Base-by-base conservation (phyloP, 176 grass and related monocot species). In the Oryza meridionalis region DNA sequence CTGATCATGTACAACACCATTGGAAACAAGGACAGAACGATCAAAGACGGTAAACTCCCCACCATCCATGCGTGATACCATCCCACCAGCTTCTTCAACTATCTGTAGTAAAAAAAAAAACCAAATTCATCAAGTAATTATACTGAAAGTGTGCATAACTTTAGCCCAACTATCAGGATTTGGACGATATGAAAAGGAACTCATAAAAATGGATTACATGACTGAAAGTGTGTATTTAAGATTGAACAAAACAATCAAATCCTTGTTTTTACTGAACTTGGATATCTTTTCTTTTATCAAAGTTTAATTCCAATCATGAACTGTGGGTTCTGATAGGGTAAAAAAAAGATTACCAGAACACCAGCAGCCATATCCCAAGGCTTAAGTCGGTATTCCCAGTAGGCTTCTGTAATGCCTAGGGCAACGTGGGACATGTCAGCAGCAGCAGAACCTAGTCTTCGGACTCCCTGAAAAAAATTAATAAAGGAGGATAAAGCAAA, bases 331-430 rank as follows among this genome's bases (percentile, higher is more conserved):
- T 33, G 51, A 81, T 10, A 2, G 29, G 12, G 58, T 2, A 1
- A 79, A 61, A 71, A 71, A 67, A 76, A 10, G 40, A 83, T 80
- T 93, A 98, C 96, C 89, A 98, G 81, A 70, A 92, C 93, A 2
- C 96, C 96, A 85, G 93, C 96, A 84, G 96, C 93, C 96, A 98
- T 93, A 75, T 98, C 96, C 96, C 96, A 95, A 9, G 96, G 96
- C 65, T 98, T 98, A 49, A 98, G 92, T 46, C 93, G 84, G 81
- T 98, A 98, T 75, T 98, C 96, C 96, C 96, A 98, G 76, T 92
- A 98, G 40, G 80, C 76, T 88, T 98, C 96, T n/a, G 86, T 84
- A 77, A 98, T 95, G 66, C 96, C 96, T 38, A 98, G 91, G 71
- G 88, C 89, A 86, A 98, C 93, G 76, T 98, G 96, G 62, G 88